Evolutionary conservation across 2,329 filamentous ascomycete genomes (phyloP).

Genomic region (Talaromyces sp.): DNA sequence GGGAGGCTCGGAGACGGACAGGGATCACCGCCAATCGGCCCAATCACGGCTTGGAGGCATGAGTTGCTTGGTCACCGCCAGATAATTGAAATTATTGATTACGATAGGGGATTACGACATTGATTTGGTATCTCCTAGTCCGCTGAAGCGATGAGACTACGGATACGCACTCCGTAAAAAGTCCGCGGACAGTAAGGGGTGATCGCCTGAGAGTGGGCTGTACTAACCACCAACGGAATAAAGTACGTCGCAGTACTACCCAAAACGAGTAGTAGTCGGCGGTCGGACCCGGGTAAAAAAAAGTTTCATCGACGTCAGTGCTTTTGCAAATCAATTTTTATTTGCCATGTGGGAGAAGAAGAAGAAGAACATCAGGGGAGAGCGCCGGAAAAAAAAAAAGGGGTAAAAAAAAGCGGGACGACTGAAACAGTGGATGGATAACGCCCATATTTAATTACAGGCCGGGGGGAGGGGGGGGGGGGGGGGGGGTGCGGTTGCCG

Average conservation of each 20-base stretch:
- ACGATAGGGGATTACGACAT: background rate
- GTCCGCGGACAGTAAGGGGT: background rate
- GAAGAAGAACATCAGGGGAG: background rate
- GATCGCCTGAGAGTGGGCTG: background rate
- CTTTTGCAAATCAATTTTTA: background rate
- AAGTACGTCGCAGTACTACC: background rate
- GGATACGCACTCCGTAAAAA: background rate
- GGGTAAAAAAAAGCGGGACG: background rate
- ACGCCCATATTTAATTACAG: background rate
- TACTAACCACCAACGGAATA: background rate
- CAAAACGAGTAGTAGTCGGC: background rate
- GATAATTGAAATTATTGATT: background rate
- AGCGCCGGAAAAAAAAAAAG: background rate
- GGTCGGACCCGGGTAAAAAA: background rate
- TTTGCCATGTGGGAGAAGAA: background rate
- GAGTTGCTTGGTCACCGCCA: background rate
- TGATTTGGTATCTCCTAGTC: background rate
- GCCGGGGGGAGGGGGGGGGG: no score
- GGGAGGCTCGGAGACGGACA: background rate
- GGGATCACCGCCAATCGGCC: background rate
- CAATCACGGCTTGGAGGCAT: background rate
- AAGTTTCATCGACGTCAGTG: background rate
- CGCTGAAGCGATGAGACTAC: no score
- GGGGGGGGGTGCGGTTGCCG: no score
- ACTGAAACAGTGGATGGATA: background rate